A percentile compares a stretch with the other conserved stretches of the same genome.
Evolutionary conservation across 2,329 filamentous ascomycete species (phyloP).

Genomic region (Didymella pinodella): DNA sequence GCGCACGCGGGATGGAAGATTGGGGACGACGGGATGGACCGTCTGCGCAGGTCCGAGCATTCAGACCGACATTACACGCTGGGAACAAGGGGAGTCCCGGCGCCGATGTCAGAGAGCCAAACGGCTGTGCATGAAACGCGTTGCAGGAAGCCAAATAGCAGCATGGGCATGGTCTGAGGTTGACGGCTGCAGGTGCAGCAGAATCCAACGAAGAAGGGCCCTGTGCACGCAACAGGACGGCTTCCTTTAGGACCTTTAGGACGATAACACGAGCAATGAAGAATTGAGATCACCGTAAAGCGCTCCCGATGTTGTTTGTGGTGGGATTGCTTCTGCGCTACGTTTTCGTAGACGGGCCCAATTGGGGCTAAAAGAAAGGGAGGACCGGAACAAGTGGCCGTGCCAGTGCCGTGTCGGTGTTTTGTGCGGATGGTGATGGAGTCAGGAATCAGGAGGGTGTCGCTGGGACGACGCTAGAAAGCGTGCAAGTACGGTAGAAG

Average conservation of each 20-base stretch:
- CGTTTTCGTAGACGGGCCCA: conserved; percentile 1
- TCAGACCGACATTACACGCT: neutral
- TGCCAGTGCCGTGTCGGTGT: conserved; percentile 1
- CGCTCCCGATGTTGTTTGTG: conserved; percentile 3
- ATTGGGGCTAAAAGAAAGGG: neutral
- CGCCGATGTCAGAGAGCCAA: conserved; percentile 32
- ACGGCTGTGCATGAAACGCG: conserved; percentile 43
- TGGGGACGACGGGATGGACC: neutral
- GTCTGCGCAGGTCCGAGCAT: neutral
- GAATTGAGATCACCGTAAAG: neutral
- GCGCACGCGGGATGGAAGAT: neutral
- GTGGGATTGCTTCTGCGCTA: neutral
- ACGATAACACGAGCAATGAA: conserved; percentile 10
- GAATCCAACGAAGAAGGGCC: neutral
- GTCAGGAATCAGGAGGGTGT: neutral
- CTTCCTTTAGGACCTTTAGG: neutral
- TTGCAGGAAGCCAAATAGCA: conserved; percentile 22
- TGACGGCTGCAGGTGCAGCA: conserved; percentile 2
- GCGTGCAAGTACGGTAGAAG: conserved; percentile 3
- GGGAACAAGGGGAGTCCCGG: conserved; percentile 2
- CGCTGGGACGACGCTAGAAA: conserved; percentile 1
- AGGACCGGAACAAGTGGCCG: neutral
- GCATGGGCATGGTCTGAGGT: conserved; percentile 21
- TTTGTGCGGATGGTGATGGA: neutral
- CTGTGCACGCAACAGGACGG: neutral